These are phyloP conservation scores for Pseudopyrenochaeta lycopersici DNA, from an alignment of 2,329 filamentous ascomycete genomes.

Conservation along the genomic window DNA sequence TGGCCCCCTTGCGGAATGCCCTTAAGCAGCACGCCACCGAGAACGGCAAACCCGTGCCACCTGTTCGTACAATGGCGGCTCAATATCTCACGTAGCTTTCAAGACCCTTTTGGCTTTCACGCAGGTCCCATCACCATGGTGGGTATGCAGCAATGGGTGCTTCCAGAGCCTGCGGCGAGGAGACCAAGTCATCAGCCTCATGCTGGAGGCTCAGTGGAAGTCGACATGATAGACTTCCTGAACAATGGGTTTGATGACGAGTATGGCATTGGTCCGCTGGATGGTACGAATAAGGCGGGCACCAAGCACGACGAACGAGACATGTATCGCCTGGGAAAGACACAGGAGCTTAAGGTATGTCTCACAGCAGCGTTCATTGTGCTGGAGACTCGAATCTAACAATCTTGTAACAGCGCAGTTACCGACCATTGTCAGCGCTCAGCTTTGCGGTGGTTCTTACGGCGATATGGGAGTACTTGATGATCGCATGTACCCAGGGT, in stretches of 20 bases:
- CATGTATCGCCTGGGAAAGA: slow-evolving; percentile 36
- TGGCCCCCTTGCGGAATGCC: too few species aligned
- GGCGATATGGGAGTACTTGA: slow-evolving; percentile 23
- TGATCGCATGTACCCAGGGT: slow-evolving; percentile 15
- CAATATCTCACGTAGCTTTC: too few species aligned
- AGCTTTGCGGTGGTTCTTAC: slow-evolving; percentile 25
- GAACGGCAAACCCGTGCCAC: too few species aligned
- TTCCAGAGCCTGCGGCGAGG: background rate
- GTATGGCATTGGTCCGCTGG: background rate
- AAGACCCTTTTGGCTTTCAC: too few species aligned
- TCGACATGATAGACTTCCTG: background rate
- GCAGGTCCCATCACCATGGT: too few species aligned
- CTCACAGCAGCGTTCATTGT: too few species aligned
- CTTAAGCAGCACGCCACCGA: too few species aligned
- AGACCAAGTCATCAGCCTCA: background rate
- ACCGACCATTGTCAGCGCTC: slow-evolving; percentile 19
- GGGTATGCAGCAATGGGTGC: too few species aligned
- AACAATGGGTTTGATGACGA: background rate
- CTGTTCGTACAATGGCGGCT: too few species aligned
- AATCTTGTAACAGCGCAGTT: slow-evolving; percentile 7
- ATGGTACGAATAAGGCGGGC: slow-evolving; percentile 2
- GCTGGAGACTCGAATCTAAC: background rate
- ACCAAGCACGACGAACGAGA: slow-evolving; percentile 20
- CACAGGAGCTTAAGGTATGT: slow-evolving; percentile 25
- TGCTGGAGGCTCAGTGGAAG: background rate